phyloP scores from a whole-genome alignment of 2,329 filamentous ascomycete species.

The Fusarium tricinctum region DNA sequence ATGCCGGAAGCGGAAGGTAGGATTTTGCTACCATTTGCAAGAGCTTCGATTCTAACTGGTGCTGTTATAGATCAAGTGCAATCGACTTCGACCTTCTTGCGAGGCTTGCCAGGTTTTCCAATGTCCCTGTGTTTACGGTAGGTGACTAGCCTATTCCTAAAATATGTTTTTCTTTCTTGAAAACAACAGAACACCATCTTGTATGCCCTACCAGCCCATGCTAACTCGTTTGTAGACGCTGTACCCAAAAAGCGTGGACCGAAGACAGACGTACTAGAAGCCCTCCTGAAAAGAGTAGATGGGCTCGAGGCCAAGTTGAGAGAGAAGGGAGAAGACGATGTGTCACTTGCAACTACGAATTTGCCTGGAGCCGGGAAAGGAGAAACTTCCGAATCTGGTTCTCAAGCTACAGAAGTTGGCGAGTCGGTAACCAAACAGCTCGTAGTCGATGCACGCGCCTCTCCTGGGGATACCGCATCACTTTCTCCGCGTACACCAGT shows the following conservation, averaged over 20 bases:
- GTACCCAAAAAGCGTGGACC: slow-evolving; percentile 91
- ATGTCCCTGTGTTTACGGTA: slow-evolving; percentile 90
- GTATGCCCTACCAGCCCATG: neutral
- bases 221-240: slow-evolving; percentile 70
- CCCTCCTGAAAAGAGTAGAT: slow-evolving; percentile 86
- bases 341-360: slow-evolving; percentile 45
- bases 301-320: slow-evolving; percentile 85
- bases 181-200: neutral
- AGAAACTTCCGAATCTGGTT: slow-evolving; percentile 47
- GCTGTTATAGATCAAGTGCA: slow-evolving; percentile 84
- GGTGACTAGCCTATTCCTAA: neutral
- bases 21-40: slow-evolving; percentile 22
- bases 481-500: slow-evolving; percentile 49
- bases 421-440: slow-evolving; percentile 60
- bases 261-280: slow-evolving; percentile 90
- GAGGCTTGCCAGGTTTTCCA: slow-evolving; percentile 93
- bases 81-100: slow-evolving; percentile 84
- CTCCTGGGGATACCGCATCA: slow-evolving; percentile 44
- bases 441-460: slow-evolving; percentile 55
- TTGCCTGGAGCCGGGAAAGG: slow-evolving; percentile 36
- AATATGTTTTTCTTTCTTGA: neutral
- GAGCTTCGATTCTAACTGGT: slow-evolving; percentile 18
- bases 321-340: slow-evolving; percentile 67
- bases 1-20: slow-evolving; percentile 90
- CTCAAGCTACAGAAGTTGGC: slow-evolving; percentile 37